Evolutionary conservation across 2,329 filamentous ascomycete species (phyloP).

Genomic region (Colletotrichum lentis): DNA sequence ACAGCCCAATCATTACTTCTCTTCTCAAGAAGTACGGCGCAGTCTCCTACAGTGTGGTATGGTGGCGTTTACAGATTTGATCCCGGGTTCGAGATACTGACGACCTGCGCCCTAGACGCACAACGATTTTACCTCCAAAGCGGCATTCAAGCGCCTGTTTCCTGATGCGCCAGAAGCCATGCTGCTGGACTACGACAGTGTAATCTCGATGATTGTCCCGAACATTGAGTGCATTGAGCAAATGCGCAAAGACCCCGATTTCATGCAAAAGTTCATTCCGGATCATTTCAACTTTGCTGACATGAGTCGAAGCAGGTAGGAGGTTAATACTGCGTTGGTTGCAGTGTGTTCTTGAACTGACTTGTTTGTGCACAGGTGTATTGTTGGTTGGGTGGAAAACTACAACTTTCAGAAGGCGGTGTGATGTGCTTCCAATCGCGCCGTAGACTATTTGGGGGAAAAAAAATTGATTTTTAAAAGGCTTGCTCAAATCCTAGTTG

Average conservation of each 20-base stretch:
- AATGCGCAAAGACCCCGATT: constrained; percentile 24
- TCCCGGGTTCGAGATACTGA: too few species aligned
- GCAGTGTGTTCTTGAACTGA: too few species aligned
- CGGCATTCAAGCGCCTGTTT: constrained; percentile 13
- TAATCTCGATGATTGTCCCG: constrained; percentile 15
- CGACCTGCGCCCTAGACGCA: too few species aligned
- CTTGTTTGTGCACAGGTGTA: too few species aligned
- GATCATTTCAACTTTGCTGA: constrained; percentile 30
- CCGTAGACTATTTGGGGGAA: too few species aligned
- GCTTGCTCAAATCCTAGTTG: too few species aligned
- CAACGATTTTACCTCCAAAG: constrained; percentile 18
- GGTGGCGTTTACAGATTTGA: too few species aligned
- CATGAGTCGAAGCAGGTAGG: too few species aligned
- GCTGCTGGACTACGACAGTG: constrained; percentile 13
- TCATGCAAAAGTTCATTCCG: constrained; percentile 8
- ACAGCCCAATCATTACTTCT: background rate
- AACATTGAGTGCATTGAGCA: constrained; percentile 10
- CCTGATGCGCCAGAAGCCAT: constrained; percentile 2
- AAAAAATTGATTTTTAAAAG: too few species aligned
- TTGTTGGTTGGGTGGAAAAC: constrained; percentile 17
- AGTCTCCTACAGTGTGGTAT: background rate
- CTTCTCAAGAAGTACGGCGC: constrained; percentile 19
- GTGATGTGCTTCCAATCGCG: too few species aligned
- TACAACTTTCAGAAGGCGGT: too few species aligned
- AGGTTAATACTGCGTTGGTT: too few species aligned